Conservation (phyloP, 2,329 filamentous ascomycete species). For the Cryphonectria japonica region DNA sequence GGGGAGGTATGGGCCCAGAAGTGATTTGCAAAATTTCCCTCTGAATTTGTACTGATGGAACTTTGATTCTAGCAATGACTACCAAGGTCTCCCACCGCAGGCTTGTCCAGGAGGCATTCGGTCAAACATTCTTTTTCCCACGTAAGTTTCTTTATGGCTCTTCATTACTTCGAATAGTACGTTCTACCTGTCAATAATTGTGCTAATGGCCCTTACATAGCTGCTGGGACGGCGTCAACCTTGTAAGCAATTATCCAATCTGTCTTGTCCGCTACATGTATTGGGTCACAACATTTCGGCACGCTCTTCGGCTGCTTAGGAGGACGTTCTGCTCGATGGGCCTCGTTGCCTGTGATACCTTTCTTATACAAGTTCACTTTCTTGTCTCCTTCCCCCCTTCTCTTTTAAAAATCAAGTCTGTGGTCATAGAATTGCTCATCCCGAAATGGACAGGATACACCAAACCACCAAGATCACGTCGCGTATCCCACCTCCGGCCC, state of each 20-base stretch:
- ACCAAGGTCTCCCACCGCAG: slow-evolving; percentile 43
- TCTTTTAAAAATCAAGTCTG: background rate
- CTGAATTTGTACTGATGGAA: background rate
- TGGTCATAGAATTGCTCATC: background rate
- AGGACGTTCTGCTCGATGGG: background rate
- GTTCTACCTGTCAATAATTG: slow-evolving; percentile 53
- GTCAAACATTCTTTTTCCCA: slow-evolving; percentile 51
- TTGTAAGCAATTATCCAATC: slow-evolving; percentile 29
- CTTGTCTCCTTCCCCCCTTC: too few species aligned
- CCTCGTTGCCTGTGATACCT: background rate
- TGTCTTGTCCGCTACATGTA: background rate
- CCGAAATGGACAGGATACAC: slow-evolving; percentile 39
- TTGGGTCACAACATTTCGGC: background rate
- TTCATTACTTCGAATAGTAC: slow-evolving; percentile 38
- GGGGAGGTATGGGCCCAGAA: background rate
- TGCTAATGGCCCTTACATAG: slow-evolving; percentile 51
- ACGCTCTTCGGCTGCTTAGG: background rate
- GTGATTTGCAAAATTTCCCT: background rate
- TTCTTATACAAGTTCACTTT: background rate
- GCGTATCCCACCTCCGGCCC: slow-evolving; percentile 39
- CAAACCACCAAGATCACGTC: slow-evolving; percentile 50
- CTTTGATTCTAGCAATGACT: slow-evolving; percentile 1
- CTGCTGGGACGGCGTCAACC: slow-evolving; percentile 54
- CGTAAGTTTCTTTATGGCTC: slow-evolving; percentile 57
- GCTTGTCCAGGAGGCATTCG: slow-evolving; percentile 50